Percentiles rank a stretch among this genome's conserved stretches.
Conservation (phyloP, 2,329 filamentous ascomycete genomes). For the Claviceps purpurea region DNA sequence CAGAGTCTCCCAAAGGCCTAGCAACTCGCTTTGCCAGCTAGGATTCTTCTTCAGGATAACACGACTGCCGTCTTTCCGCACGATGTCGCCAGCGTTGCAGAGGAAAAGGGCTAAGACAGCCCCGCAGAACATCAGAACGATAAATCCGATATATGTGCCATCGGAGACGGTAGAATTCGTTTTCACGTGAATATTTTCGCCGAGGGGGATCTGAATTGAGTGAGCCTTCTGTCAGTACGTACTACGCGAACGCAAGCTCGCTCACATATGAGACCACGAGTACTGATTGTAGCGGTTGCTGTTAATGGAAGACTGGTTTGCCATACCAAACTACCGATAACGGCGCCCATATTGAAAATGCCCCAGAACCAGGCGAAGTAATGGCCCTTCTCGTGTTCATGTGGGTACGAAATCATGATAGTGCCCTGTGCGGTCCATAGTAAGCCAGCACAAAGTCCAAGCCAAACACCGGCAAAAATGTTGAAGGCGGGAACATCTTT, state of each 20-base stretch:
- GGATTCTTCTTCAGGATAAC: constrained; percentile 87
- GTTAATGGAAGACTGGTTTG: no score
- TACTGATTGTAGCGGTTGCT: no score
- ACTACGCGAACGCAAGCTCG: background rate
- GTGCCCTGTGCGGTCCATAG: constrained; percentile 75
- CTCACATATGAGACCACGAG: background rate
- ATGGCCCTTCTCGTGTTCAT: constrained; percentile 67
- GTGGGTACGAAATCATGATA: constrained; percentile 83
- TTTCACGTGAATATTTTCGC: constrained; percentile 49
- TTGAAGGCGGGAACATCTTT: constrained; percentile 25
- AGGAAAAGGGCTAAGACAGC: constrained; percentile 57
- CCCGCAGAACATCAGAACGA: constrained; percentile 66
- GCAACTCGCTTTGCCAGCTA: constrained; percentile 67
- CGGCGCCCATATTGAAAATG: constrained; percentile 85
- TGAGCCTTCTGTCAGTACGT: background rate
- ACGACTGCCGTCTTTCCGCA: constrained; percentile 63
- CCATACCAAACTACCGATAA: constrained; percentile 59
- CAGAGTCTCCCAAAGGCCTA: constrained; percentile 63
- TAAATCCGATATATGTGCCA: constrained; percentile 79
- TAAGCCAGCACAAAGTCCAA: constrained; percentile 66
- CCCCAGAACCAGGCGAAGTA: constrained; percentile 91
- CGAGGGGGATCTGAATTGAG: constrained; percentile 42
- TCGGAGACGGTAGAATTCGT: constrained; percentile 42
- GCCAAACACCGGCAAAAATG: constrained; percentile 61
- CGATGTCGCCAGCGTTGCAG: constrained; percentile 56